Evolutionary conservation across 2,329 filamentous ascomycete species (phyloP).

Genomic region (Colletotrichum brevisporum): DNA sequence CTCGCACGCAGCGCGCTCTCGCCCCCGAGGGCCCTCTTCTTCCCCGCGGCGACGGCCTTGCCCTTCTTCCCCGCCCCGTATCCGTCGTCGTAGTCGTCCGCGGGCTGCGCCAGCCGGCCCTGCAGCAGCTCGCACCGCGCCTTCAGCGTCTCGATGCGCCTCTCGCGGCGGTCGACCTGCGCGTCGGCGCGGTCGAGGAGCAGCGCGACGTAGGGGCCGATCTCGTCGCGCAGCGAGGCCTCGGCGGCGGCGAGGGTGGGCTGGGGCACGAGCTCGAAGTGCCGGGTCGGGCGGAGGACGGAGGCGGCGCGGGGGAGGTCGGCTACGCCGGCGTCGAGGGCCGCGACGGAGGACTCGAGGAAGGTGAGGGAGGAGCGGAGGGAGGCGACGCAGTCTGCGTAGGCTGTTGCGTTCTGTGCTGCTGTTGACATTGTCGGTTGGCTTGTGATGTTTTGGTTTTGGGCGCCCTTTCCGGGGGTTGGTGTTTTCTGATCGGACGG

Average conservation of each 20-base stretch:
- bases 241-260: conserved; percentile 86
- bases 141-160: conserved; percentile 86
- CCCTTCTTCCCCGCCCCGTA: conserved; percentile 43
- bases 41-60: conserved; percentile 39
- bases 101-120: conserved; percentile 65
- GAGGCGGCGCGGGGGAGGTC: conserved; percentile 70
- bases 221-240: conserved; percentile 86
- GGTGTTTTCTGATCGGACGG: no score
- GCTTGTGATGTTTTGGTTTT: background rate
- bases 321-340: conserved; percentile 68
- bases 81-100: conserved; percentile 42
- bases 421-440: background rate
- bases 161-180: conserved; percentile 85
- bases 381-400: conserved; percentile 72
- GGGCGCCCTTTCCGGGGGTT: background rate
- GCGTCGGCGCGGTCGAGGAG: conserved; percentile 86
- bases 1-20: conserved; percentile 66
- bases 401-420: conserved; percentile 49
- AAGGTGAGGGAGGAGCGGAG: conserved; percentile 72
- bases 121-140: conserved; percentile 88
- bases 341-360: conserved; percentile 72
- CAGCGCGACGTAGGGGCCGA: conserved; percentile 86
- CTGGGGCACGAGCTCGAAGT: conserved; percentile 94
- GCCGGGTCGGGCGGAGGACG: conserved; percentile 70
- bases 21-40: conserved; percentile 61